Base-by-base conservation (phyloP, 371 early-diverging fungal species). In the Coemansia sp. region DNA sequence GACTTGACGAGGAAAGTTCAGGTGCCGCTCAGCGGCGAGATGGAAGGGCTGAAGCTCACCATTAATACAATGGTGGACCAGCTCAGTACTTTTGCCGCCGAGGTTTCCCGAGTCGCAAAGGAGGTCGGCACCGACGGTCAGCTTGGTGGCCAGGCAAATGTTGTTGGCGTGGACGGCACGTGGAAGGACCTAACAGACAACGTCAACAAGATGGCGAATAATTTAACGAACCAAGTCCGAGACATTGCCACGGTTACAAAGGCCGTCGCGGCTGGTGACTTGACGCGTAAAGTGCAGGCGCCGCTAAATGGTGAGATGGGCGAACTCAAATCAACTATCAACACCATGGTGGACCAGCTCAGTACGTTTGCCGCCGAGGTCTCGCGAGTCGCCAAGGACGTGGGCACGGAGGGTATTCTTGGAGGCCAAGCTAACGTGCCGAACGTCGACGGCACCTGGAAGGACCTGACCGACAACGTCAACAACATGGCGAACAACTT, bases 1-100 rank as follows among this genome's bases (percentile, higher is more conserved):
- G 86, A 88, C 62, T 61, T 88, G 16, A 81, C 80, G 16, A 79
- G 81, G 58, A 83, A 81, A 55, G 81, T 87, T 18, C 78, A 78
- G 5, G 82, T 82, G 2, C 77, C 82, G 58, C 86, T 85, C 24
- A 83, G 82, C 60, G 90, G 90, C 33, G 88, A 87, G 64, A 85
- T 85, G 6, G 61, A 82, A 18, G 79, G 85, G 18, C 71, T 90
- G 2, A 88, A 87, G 62, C 82, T 84, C 32, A 87, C 88, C 4
- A 83, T 88, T 38, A 88, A 88, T 59, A 83, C 81, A 1, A 87
- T 88, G 87, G 79, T 81, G 33, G 77, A 81, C 58, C 80, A 81
- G 57, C 65, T 84, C 11, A 72, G 77, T 1, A 72, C 68, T 36
- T 82, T 83, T 64, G 84, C 82, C 72, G 5, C 69, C 58, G 58